phyloP scores from a whole-genome alignment of 2,329 filamentous ascomycete species.

The Aspergillus neoniger region DNA sequence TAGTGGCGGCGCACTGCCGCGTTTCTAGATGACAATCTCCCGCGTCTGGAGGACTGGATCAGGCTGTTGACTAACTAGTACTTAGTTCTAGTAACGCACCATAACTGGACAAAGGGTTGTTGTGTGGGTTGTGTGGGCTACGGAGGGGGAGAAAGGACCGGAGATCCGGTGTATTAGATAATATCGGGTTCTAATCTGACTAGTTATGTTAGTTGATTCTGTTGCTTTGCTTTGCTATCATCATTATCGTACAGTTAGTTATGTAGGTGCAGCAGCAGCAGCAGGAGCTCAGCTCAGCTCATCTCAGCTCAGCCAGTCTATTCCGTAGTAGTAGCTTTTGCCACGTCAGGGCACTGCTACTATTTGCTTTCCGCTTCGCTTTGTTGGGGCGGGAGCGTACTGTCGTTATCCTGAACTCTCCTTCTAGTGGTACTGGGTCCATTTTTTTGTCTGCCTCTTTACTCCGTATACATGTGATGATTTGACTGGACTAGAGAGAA shows the following conservation, averaged over 20 bases:
- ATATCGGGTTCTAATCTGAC: background rate
- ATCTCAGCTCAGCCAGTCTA: background rate
- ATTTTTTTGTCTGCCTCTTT: background rate
- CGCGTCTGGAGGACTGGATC: constrained; percentile 18
- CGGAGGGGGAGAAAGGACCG: background rate
- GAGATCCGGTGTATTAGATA: background rate
- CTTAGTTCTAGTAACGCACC: background rate
- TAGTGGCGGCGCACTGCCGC: constrained; percentile 26
- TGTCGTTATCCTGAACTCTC: background rate
- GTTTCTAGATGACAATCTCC: constrained; percentile 30
- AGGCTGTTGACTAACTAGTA: background rate
- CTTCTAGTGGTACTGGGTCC: too few relatives aligned
- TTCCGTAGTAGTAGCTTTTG: background rate
- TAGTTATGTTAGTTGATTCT: background rate
- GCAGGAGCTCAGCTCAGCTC: background rate
- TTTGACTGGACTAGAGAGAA: background rate
- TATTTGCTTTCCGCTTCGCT: background rate
- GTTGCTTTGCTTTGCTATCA: background rate
- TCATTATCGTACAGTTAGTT: background rate
- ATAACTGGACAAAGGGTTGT: background rate
- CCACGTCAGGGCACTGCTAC: background rate
- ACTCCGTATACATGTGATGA: background rate
- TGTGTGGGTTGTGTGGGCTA: background rate
- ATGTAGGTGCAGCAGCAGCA: too few relatives aligned
- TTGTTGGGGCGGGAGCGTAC: background rate